Base-by-base conservation (phyloP, 73 alveolate species). In the Paramecium tetraurelia region DNA sequence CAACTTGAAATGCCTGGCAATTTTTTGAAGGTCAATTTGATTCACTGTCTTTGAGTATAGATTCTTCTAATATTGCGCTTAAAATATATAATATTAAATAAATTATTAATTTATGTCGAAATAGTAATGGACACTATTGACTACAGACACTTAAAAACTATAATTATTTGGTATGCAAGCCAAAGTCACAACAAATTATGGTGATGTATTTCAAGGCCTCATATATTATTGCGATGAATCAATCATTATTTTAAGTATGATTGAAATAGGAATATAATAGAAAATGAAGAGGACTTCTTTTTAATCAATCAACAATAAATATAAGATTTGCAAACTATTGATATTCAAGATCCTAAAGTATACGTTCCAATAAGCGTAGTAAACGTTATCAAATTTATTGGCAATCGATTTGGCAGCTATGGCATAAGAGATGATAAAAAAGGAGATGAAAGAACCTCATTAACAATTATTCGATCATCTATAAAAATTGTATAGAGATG, bases 381-480 rank as follows among this genome's bases (percentile, higher is more conserved):
- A 33, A 44, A 80, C 90, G 7, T 41, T 48, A 46, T 46, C 20
- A 48, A 31, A 80, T 20, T 80, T 80, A 18, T 41, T 48, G 29
- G 21, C 46, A 5, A 58, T 80, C 24, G 90, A 80, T 80, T 80
- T 80, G 57, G 90, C 76, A 80, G 43, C 46, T 38, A 43, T 80
- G 70, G 43, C 75, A 16, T 22, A 80, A 24, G 75, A 80, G 33
- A 41, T 44, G 70, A 41, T 80, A 40, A 80, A 80, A 44, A 21
- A 46, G 29, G 70, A 41, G 10, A 80, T 80, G 76, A 80, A 80
- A 24, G 90, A 80, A 46, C 90, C 90, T 12, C 90, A 80, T 80
- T 7, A 80, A 44, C 27, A 31, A 80, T 80, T 80, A 46, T 80
- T 31, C 43, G 90, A 80, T 44, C 90, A 80, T 80, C 7, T 80